phyloP scores from a whole-genome alignment of 305 asterid species.

The Rubia occidens region DNA sequence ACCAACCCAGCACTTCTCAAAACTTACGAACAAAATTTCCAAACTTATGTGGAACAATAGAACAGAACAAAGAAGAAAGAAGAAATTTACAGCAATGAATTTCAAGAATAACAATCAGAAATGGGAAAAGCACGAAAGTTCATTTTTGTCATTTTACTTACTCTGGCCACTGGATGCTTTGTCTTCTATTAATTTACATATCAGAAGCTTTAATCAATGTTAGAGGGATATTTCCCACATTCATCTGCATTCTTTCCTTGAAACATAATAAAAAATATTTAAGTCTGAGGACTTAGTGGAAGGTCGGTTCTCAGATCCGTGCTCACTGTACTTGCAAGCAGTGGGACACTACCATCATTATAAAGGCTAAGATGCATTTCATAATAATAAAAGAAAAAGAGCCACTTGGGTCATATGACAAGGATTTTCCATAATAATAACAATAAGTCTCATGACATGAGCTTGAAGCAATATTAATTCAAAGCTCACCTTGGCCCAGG shows the following conservation, averaged over 20 bases:
- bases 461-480: neutral
- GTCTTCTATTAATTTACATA: neutral
- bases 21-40: neutral
- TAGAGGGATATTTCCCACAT: neutral
- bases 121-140: too few species aligned
- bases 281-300: neutral
- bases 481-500: slow-evolving; percentile 42
- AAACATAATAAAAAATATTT: too few species aligned
- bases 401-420: neutral
- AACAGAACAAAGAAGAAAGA: neutral
- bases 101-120: too few species aligned
- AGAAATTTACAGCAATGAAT: too few species aligned
- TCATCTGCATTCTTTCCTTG: neutral
- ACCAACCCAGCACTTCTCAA: neutral
- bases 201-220: neutral
- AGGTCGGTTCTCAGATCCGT: neutral
- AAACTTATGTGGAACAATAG: neutral
- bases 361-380: neutral
- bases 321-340: neutral
- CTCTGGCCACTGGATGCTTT: too few species aligned
- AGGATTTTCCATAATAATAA: neutral
- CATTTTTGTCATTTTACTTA: too few species aligned
- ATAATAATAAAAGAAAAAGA: neutral
- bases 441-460: neutral
- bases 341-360: neutral